Evolutionary conservation across 495 filamentous ascomycete species (phyloP), one percentile per base, ranked within the genome.

Genomic region (Aspergillus saccharolyticus): DNA sequence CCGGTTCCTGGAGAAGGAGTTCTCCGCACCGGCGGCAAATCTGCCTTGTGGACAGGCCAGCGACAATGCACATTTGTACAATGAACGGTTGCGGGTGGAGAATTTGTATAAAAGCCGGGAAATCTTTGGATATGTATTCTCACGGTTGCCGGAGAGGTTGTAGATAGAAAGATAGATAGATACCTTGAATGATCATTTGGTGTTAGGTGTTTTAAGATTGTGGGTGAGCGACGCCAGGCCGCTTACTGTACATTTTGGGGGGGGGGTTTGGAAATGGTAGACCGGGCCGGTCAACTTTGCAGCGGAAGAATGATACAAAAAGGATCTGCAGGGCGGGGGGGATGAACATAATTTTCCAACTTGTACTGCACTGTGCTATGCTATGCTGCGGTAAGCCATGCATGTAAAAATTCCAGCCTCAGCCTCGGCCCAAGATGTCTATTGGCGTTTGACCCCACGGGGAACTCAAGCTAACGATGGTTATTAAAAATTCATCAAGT

Each of bases 31-130:
- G 0, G 94, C 95, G 0, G 94, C 94, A 0, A 93, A 97, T 70
- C 67, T 98, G 43, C 95, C 94, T 0, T 96, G 92, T 66, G 94
- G 94, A 1, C 94, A 97, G 70, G 91, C 92, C 44, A 97, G 91
- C 66, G 94, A 98, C 68, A 83, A 83, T 52, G 94, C 92, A 22
- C 94, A 98, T 84, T 72, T 98, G 72, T 90, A 95, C 63, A 97
- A 97, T 68, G 94, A 98, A 79, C 76, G 95, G 54, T 71, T 97
- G 69, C 78, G 94, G 42, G 76, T 97, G 51, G 72, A 87, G 64
- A 98, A 98, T 70, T 68, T 98, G 66, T 86, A 89, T 57, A 96
- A 95, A 74, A 93, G 89, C 61, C 84, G 89, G 58, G 89, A 92
- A 69, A 96, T 98, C 42, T 96, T 98, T 62, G 83, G 86, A 54